Percentiles rank a stretch among this genome's conserved stretches.
Conservation (phyloP, 2,329 filamentous ascomycete genomes). For the Diaporthe sp. region DNA sequence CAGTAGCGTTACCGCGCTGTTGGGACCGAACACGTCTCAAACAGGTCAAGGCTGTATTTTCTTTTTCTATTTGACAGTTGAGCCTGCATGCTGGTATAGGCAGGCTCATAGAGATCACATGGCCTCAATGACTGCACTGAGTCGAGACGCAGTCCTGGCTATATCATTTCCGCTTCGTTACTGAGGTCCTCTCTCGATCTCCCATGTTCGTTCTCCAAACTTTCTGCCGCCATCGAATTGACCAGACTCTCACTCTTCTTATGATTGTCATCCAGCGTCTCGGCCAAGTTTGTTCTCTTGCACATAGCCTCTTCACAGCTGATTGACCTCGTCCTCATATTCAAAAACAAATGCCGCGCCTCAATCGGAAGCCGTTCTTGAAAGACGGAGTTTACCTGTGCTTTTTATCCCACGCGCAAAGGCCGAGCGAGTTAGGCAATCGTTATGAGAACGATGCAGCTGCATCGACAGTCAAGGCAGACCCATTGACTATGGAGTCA, state of each 20-base stretch:
- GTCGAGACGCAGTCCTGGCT: background rate
- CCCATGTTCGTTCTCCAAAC: background rate
- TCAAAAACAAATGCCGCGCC: no score
- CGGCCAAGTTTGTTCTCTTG: background rate
- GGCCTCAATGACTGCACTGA: background rate
- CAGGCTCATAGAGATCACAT: background rate
- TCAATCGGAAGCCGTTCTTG: no score
- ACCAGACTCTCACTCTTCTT: background rate
- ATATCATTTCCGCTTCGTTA: background rate
- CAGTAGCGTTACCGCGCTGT: constrained; percentile 9
- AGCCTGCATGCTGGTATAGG: background rate
- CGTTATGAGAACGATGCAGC: background rate
- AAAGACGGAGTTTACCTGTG: no score
- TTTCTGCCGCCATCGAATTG: background rate
- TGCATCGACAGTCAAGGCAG: no score
- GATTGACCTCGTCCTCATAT: no score
- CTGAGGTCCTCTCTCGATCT: background rate
- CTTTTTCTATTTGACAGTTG: background rate
- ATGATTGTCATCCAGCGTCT: no score
- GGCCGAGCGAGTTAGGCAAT: no score
- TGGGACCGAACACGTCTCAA: background rate
- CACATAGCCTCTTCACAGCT: no score
- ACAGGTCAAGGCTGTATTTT: background rate
- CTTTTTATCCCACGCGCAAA: background rate
- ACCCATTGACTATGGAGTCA: background rate